Evolutionary conservation across 2,329 filamentous ascomycete species (phyloP).

Genomic region (Alternaria novae-zelandiae): DNA sequence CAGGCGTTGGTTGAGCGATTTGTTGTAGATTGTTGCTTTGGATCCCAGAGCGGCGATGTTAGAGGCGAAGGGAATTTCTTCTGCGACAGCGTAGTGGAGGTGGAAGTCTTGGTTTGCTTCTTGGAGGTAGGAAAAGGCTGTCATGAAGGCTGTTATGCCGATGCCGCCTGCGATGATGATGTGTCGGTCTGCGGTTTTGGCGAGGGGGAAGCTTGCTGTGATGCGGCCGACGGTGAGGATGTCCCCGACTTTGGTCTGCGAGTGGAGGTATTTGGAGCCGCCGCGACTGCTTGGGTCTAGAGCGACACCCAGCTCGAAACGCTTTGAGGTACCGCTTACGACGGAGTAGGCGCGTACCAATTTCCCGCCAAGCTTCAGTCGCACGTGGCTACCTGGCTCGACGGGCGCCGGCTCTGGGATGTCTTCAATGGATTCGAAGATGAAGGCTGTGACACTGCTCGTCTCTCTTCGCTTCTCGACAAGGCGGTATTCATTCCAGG

Average conservation of each 20-base stretch:
- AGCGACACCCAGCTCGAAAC: conserved; percentile 65
- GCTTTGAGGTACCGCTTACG: conserved; percentile 57
- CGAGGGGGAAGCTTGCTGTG: conserved; percentile 57
- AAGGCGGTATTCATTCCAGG: conserved; percentile 52
- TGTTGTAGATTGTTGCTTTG: conserved; percentile 61
- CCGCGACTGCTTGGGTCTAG: conserved; percentile 63
- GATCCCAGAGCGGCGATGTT: conserved; percentile 53
- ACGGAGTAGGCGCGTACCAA: conserved; percentile 67
- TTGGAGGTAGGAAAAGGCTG: conserved; percentile 51
- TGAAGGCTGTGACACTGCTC: conserved; percentile 57
- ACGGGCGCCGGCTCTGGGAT: conserved; percentile 42
- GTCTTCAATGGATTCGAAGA: conserved; percentile 56
- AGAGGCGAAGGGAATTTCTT: conserved; percentile 63
- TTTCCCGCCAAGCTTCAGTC: conserved; percentile 63
- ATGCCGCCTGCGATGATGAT: conserved; percentile 70
- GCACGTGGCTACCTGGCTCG: conserved; percentile 61
- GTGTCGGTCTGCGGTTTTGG: conserved; percentile 60
- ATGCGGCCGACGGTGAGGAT: conserved; percentile 60
- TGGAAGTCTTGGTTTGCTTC: conserved; percentile 49
- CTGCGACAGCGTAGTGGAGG: conserved; percentile 65
- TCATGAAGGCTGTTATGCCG: conserved; percentile 70
- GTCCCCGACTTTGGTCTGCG: conserved; percentile 56
- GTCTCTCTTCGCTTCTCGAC: conserved; percentile 61
- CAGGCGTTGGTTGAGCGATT: conserved; percentile 59
- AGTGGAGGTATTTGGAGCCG: conserved; percentile 67